Conservation (phyloP, 441 rosid species). For the Geranium incanum region DNA sequence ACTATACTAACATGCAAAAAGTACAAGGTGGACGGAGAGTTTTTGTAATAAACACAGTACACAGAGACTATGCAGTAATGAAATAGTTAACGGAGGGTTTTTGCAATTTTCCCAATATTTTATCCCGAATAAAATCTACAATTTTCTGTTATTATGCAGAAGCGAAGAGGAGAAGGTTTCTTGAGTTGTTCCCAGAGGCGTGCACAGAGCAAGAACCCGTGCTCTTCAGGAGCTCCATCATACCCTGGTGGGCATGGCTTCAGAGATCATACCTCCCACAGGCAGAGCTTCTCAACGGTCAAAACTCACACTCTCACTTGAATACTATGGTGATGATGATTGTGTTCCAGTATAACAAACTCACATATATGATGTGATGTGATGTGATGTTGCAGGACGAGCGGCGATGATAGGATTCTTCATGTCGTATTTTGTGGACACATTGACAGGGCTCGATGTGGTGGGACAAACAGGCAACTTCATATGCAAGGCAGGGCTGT, state of each 20-base stretch:
- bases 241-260: conserved; percentile 61
- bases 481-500: conserved; percentile 38
- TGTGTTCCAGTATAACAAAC: background rate
- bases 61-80: no score
- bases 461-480: conserved; percentile 44
- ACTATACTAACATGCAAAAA: no score
- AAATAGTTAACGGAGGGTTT: no score
- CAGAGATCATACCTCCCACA: conserved; percentile 40
- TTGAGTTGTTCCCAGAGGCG: conserved; percentile 41
- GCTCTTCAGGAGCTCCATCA: conserved; percentile 41
- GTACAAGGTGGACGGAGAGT: no score
- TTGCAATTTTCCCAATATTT: no score
- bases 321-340: background rate
- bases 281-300: conserved; percentile 49
- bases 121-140: background rate
- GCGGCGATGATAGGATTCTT: conserved; percentile 60
- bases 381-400: conserved; percentile 31
- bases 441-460: conserved; percentile 38
- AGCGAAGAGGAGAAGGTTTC: conserved; percentile 50
- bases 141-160: conserved; percentile 28
- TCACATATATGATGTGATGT: background rate
- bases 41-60: no score
- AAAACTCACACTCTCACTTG: background rate
- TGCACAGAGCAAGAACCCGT: conserved; percentile 43
- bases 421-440: conserved; percentile 36